Evolutionary conservation across 441 rosid species (phyloP), one percentile per base, ranked within the genome.

Genomic region (Aquilaria agallochum): DNA sequence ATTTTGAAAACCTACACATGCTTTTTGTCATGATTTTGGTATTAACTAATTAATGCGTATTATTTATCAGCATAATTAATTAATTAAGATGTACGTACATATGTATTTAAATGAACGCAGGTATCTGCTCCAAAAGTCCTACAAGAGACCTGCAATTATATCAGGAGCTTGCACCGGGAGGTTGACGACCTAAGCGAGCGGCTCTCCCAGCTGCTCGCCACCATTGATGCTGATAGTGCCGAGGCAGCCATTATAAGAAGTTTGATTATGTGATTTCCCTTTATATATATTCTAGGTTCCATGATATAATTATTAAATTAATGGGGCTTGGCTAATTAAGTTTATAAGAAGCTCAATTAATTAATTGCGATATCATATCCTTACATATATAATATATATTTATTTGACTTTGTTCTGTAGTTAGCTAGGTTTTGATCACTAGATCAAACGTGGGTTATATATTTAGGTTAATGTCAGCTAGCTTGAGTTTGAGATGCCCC

Each of bases 61-160:
- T 20, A 20, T 20, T 20, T 20, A 20, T 20, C 27, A 20, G 27
- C 27, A 20, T 20, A 20, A 20, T 20, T 20, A 20, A 20, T 20
- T 20, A 20, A 20, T 20, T 20, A 20, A 1, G 27, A 20, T 20
- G 27, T 20, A 20, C 27, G 27, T 5, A 14, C 55, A 30, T 45
- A 27, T 34, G 27, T 20, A 20, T 20, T 20, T 20, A 20, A 20
- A 20, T 20, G 27, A 20, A 20, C 27, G 57, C 70, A 93, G 98
- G 93, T 78, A 11, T 89, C 98, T 55, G 96, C 96, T 13, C 82
- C 98, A 0, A 92, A 86, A 71, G 93, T 92, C 48, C 76, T 92
- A 72, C 98, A 89, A 63, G 96, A 92, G 76, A 92, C 96, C 42
- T 92, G 98, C 85, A 84, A 80, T 72, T 86, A 92, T 73, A 89